Base-by-base conservation (phyloP, 441 rosid genomes). In the Viola pubescens region DNA sequence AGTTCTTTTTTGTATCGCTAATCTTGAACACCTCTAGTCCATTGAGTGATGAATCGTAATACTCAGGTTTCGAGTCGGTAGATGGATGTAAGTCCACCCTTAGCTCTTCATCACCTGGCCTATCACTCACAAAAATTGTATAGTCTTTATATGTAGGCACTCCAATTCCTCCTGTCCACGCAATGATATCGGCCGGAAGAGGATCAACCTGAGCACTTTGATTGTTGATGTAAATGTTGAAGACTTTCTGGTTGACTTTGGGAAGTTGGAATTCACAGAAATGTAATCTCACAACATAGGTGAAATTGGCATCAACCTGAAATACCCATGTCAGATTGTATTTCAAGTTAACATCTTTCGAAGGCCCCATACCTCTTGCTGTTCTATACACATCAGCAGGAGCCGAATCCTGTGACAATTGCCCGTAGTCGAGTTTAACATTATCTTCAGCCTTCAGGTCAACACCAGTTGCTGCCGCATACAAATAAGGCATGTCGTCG, bases 11-110 rank as follows among this genome's bases (percentile, higher is more conserved):
- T 45, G 54, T 58, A 16, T 75, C 77, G 19, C 59, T 68, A 13
- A 81, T 63, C 77, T 89, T 86, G 72, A 86, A 82, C 43, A 89
- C 66, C 75, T 89, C 91, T 8, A 86, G 10, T 16, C 94, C 91
- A 60, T 82, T 89, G n/a, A 84, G 74, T 12, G 71, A 50, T 1
- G 84, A 69, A 52, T 86, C 85, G 26, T 57, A 67, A 70, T 12
- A 78, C 44, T 84, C 71, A 0, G 94, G 84, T 1, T 76, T 69
- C 6, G 71, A 10, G 2, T 0, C 9, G 0, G 52, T 45, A 0
- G 89, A 66, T 16, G 94, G 94, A 5, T 65, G 69, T 67, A 84
- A 58, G 3, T 72, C 79, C 43, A 84, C 37, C 53, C 58, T 39
- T 50, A 81, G 40, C 44, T 68, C 60, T 10, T 71, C 78, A 39